phyloP scores from a whole-genome alignment of 495 filamentous ascomycete genomes.

The Rusavskia elegans region DNA sequence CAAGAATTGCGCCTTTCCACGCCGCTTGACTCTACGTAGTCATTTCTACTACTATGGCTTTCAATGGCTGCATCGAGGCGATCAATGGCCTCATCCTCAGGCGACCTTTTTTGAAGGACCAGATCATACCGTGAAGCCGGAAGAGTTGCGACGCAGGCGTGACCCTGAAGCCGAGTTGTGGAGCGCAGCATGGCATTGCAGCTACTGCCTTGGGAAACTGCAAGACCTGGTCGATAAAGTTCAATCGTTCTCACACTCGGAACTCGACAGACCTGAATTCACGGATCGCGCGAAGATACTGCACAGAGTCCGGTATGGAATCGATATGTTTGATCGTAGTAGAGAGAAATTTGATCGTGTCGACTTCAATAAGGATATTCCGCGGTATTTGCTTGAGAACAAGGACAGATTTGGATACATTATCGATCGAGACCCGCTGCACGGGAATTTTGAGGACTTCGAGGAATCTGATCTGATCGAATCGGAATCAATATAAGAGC shows the following conservation, averaged over 20 bases:
- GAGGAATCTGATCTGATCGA: background rate
- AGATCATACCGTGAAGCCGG: conserved; percentile 27
- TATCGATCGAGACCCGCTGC: conserved; percentile 18
- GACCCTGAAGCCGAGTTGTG: conserved; percentile 22
- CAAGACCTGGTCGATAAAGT: conserved; percentile 35
- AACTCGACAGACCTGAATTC: conserved; percentile 26
- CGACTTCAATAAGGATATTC: conserved; percentile 26
- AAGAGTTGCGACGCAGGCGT: conserved; percentile 27
- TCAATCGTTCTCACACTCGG: conserved; percentile 31
- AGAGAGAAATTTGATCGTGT: conserved; percentile 28
- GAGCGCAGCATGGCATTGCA: conserved; percentile 40
- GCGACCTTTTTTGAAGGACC: conserved; percentile 35
- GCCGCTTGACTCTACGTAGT: conserved; percentile 32
- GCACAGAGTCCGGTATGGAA: conserved; percentile 28
- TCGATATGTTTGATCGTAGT: conserved; percentile 34
- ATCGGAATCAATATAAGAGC: no score
- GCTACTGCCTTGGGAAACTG: conserved; percentile 34
- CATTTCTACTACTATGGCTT: conserved; percentile 42
- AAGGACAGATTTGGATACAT: conserved; percentile 18
- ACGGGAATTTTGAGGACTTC: conserved; percentile 21
- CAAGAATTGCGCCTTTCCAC: conserved; percentile 32
- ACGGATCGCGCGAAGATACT: conserved; percentile 26
- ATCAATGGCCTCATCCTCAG: conserved; percentile 39
- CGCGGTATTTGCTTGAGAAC: conserved; percentile 20
- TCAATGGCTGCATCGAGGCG: conserved; percentile 33